Conservation (phyloP, 2,329 filamentous ascomycete genomes). For the Fusarium abutilonis region DNA sequence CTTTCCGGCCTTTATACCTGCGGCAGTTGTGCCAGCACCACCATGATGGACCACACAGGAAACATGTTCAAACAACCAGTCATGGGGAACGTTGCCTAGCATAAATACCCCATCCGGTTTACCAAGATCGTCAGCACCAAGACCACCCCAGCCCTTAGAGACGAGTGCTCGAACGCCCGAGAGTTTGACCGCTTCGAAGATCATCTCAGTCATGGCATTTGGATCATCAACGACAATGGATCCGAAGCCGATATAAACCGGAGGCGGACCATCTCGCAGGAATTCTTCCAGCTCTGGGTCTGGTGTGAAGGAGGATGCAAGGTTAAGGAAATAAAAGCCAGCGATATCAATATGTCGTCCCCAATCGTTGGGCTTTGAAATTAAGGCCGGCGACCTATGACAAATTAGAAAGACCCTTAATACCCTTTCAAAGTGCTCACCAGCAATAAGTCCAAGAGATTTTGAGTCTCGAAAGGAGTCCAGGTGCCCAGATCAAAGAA, state of each 20-base stretch:
- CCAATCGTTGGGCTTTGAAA: conserved; percentile 85
- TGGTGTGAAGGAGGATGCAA: conserved; percentile 73
- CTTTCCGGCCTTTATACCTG: conserved; percentile 81
- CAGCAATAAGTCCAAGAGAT: conserved; percentile 94
- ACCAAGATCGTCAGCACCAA: conserved; percentile 75
- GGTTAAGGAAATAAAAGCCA: conserved; percentile 79
- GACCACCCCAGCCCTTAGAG: conserved; percentile 88
- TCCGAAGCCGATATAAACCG: conserved; percentile 85
- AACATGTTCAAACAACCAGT: conserved; percentile 87
- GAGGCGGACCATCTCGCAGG: conserved; percentile 73
- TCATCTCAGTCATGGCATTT: conserved; percentile 72
- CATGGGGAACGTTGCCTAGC: conserved; percentile 86
- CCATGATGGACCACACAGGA: conserved; percentile 88
- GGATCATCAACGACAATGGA: conserved; percentile 85
- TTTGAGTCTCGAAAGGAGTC: conserved; percentile 76
- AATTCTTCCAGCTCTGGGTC: conserved; percentile 72
- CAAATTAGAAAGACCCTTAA: conserved; percentile 2
- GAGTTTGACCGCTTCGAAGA: conserved; percentile 75
- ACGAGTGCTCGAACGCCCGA: conserved; percentile 81
- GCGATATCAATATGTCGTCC: conserved; percentile 74
- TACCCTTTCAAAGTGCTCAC: conserved; percentile 49
- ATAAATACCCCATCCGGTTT: conserved; percentile 83
- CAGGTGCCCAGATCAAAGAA: conserved; percentile 83
- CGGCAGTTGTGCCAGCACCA: conserved; percentile 86
- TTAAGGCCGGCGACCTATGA: conserved; percentile 73